Evolutionary conservation across 805 yeast species (phyloP), one percentile per base, ranked within the genome.

Genomic region (Starmerella bacillaris): DNA sequence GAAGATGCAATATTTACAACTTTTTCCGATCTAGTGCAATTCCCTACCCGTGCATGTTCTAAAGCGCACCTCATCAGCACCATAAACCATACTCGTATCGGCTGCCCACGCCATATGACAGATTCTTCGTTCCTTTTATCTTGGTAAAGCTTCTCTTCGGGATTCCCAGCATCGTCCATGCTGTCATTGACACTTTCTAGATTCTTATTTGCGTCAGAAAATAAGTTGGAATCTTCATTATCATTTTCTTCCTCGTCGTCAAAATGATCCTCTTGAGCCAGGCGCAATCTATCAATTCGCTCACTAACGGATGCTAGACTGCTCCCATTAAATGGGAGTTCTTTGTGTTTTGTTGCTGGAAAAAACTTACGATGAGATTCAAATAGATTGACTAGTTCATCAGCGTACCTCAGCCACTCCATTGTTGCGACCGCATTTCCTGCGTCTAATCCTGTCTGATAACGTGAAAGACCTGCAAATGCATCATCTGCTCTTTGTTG

Each of bases 321-420:
- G 30, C 42, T 41, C 15, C 43, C 47, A 6, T 35, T 41, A 24
- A 40, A 38, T 9, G 38, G 24, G 14, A 39, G 30, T 15, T 37
- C 44, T 24, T 74, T 70, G 9, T 74, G 74, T 37, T 75, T 67
- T 47, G 80, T 92, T 33, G 72, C 65, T 1, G 84, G 78, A 49
- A 79, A 84, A 44, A 89, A 79, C 46, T 72, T 72, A 41, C 74
- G 66, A 9, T 79, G 82, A 37, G 74, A 68, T 18, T 78, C 70
- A 51, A 89, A 84, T 40, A 78, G 70, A 49, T 83, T 92, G 28
- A 86, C 71, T 34, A 89, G 63, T 44, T 78, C 92, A 2, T 79
- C 68, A 0, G 86, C 94, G 4, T 73, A 60, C 40, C 80, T 79
- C 44, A 79, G 65, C 96, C 96, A 89, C 2, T 79, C 68, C 5